A percentile compares a stretch with the other conserved stretches of the same genome.
Conservation (phyloP, 345 rosid species). For the Eucalyptus pauciflora region DNA sequence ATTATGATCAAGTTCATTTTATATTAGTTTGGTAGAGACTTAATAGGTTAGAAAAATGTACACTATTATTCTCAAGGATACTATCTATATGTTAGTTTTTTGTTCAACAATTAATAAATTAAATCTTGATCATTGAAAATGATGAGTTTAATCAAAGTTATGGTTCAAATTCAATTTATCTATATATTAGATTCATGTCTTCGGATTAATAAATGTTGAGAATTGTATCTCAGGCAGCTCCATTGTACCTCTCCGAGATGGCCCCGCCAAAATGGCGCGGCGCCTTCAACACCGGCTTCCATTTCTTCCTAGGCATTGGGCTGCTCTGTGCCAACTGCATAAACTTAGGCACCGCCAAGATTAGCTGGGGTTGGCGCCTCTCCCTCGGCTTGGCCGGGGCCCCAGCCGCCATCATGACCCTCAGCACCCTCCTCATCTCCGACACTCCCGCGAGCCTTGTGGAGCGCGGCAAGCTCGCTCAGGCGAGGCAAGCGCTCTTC, state of each 20-base stretch:
- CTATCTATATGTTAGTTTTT: background rate
- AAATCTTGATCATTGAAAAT: background rate
- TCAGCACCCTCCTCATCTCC: constrained; percentile 49
- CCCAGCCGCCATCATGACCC: constrained; percentile 67
- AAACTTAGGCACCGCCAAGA: constrained; percentile 41
- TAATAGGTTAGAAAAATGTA: background rate
- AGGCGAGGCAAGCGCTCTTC: constrained; percentile 34
- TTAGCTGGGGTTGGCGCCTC: constrained; percentile 64
- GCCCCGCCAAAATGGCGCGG: constrained; percentile 84
- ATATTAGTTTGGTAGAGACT: background rate
- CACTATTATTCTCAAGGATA: background rate
- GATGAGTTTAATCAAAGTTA: background rate
- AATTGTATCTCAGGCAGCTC: constrained; percentile 39
- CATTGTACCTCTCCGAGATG: constrained; percentile 71
- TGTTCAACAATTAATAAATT: background rate
- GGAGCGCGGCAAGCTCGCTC: constrained; percentile 42
- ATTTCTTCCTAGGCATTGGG: constrained; percentile 58
- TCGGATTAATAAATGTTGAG: background rate
- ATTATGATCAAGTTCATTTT: background rate
- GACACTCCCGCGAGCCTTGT: constrained; percentile 73
- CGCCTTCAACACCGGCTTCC: constrained; percentile 56
- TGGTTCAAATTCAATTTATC: background rate
- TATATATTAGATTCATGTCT: background rate
- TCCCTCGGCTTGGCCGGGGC: constrained; percentile 58
- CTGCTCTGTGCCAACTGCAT: constrained; percentile 49